Evolutionary conservation across 2,329 filamentous ascomycete genomes (phyloP), one percentile per base, ranked within the genome.

Genomic region (Aspergillus intermedius): DNA sequence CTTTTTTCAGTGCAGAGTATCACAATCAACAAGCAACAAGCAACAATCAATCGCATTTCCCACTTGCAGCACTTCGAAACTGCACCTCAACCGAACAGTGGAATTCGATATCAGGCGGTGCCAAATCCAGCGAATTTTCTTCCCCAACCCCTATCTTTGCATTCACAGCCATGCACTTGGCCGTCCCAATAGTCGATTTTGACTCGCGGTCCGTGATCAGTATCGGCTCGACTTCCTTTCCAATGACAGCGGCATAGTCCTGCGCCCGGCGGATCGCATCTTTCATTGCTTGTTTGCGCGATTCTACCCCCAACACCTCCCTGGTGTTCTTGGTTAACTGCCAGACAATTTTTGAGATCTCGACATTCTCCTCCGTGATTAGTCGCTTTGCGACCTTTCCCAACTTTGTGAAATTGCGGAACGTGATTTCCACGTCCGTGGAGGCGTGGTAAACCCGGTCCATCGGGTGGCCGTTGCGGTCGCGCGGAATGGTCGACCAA

Each of bases 261-360:
- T 56, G 43, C 1, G 61, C 61, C 30, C 61, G 57, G 3, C 47
- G n/a, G 6, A 65, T 52, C 5, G 62, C 61, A 25, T 63, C 52
- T 2, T 46, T 49, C 21, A 65, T 45, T 9, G 61, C 60, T 47
- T 51, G 25, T 35, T 55, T 54, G 12, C 59, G 53, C 10, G 54
- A 51, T 13, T 62, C 49, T 2, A 55, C 58, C 19, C 51, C 48
- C 10, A 64, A 44, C 6, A 28, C 30, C 12, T 51, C 49, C 37
- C 52, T 39, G 1, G 53, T 62, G 10, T 48, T 54, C 1, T 64
- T 57, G 3, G 52, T 62, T 44, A 65, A 46, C 35, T 50, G 48
- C 61, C 62, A 65, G 5, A 54, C 46, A 15, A 63, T 54, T 1
- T 53, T 46, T 5, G 48, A 39, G 6, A 64, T 54, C 10, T 60